phyloP scores from a whole-genome alignment of 805 yeast genomes.

The Kuraishia piskuri region DNA sequence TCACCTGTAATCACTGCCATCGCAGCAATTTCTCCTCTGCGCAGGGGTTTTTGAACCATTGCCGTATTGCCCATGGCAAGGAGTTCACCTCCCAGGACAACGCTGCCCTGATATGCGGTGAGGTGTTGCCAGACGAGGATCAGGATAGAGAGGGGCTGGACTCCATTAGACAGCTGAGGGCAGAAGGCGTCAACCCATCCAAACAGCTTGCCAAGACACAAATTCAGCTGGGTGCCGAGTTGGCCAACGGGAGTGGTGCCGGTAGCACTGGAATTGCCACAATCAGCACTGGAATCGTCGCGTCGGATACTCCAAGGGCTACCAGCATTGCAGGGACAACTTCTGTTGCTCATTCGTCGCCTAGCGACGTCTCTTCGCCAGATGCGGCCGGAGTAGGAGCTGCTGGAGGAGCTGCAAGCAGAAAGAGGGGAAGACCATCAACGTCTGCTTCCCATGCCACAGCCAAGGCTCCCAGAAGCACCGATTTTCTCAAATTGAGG shows the following conservation, averaged over 20 bases:
- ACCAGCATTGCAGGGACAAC: background rate
- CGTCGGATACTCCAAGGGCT: background rate
- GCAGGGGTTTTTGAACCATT: slow-evolving; percentile 74
- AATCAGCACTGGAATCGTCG: background rate
- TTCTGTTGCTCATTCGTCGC: background rate
- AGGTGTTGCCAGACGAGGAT: slow-evolving; percentile 40
- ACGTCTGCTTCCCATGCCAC: background rate
- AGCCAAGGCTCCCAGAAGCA: slow-evolving; percentile 10
- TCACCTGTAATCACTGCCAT: slow-evolving; percentile 61
- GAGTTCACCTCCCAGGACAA: slow-evolving; percentile 66
- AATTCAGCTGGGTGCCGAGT: slow-evolving; percentile 18
- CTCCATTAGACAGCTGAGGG: slow-evolving; percentile 24
- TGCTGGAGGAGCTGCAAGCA: background rate
- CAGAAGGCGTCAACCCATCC: slow-evolving; percentile 31
- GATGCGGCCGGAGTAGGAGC: background rate
- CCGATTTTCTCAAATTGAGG: slow-evolving; percentile 6
- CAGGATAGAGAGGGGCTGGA: slow-evolving; percentile 47
- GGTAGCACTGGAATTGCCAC: slow-evolving; percentile 1
- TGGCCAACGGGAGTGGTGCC: background rate
- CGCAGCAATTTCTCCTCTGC: slow-evolving; percentile 68
- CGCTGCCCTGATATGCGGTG: slow-evolving; percentile 65
- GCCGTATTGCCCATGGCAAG: slow-evolving; percentile 63
- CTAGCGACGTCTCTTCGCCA: slow-evolving; percentile 1
- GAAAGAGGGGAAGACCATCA: slow-evolving; percentile 1
- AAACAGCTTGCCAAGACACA: slow-evolving; percentile 29